Base-by-base conservation (phyloP, 345 rosid genomes). In the Sisymbrium irio region DNA sequence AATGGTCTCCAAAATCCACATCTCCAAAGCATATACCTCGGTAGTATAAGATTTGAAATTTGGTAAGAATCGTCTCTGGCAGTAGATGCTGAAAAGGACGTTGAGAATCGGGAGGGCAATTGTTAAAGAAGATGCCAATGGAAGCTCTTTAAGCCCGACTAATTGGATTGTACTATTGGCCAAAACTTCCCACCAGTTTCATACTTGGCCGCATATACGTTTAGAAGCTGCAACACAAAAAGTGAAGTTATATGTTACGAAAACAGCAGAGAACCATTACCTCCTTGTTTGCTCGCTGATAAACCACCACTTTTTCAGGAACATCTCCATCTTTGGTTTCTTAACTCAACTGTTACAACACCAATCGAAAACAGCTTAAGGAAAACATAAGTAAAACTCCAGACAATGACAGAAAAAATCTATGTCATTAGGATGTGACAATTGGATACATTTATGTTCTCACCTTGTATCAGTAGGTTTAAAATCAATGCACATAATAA, bases 261-360 rank as follows among this genome's bases (percentile, higher is more conserved):
- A 39, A 49, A 50, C 6, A 41, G 36, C 17, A 59, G 39, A 74
- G 20, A n/a, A n/a, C 1, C 62, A 59, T 14, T 66, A 92, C 99
- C 96, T 92, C 85, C 77, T 96, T 96, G 84, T 96, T 96, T 63
- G 98, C 98, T 73, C 78, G 84, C 66, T 92, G 85, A 73, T 96
- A 96, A 69, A 84, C 88, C 18, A 68, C 91, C 17, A 90, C 69
- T 82, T 96, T 96, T 56, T 87, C 90, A n/a, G 87, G 78, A 70
- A 90, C 88, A 40, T 92, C 97, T 42, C 99, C 98, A 13, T 89
- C 96, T 79, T 84, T 90, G 19, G 98, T 96, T 74, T 86, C 96
- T 69, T 75, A 78, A 73, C 69, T 87, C 73, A 96, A 84, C 99
- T 96, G 95, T 82, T 75, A 78, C 20, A 64, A 54, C 71, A 76